Evolutionary conservation across 2,329 filamentous ascomycete species (phyloP).

Genomic region (Fusarium papillatum): DNA sequence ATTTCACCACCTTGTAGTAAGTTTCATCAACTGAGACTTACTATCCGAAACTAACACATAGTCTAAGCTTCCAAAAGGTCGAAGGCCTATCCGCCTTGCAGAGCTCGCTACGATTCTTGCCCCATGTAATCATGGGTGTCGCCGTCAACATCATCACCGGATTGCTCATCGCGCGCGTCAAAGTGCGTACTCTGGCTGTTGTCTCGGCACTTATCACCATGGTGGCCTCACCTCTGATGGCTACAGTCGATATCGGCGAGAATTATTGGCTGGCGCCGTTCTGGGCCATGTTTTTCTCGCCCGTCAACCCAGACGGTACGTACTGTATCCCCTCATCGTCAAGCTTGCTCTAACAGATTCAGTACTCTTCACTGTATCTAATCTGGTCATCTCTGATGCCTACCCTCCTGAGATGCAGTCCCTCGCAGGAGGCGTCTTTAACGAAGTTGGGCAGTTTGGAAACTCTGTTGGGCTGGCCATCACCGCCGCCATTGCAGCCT

Average conservation of each 20-base stretch:
- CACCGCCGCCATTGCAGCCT: constrained; percentile 61
- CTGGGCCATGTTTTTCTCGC: constrained; percentile 59
- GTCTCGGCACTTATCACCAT: constrained; percentile 59
- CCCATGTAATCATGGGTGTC: constrained; percentile 59
- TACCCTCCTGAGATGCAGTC: constrained; percentile 68
- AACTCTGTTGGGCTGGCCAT: constrained; percentile 65
- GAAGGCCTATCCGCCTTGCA: constrained; percentile 59
- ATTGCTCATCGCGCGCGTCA: constrained; percentile 54
- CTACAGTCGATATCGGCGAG: constrained; percentile 59
- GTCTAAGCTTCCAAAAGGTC: constrained; percentile 61
- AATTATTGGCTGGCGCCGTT: constrained; percentile 64
- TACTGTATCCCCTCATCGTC: accelerated
- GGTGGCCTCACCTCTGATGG: constrained; percentile 67
- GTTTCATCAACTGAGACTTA: constrained; percentile 1
- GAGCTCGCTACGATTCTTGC: constrained; percentile 62
- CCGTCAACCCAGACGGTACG: constrained; percentile 58
- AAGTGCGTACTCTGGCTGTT: constrained; percentile 54
- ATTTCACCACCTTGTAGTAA: constrained; percentile 63
- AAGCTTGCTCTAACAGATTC: neutral
- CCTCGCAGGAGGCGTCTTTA: constrained; percentile 72
- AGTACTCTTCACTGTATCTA: constrained; percentile 68
- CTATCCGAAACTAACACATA: constrained; percentile 12
- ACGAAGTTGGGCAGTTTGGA: constrained; percentile 69
- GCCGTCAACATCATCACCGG: constrained; percentile 58
- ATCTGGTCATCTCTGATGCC: constrained; percentile 66